These are phyloP conservation scores for Fraxinus cuspidata DNA, from an alignment of 257 asterid species.

Conservation along the genomic window DNA sequence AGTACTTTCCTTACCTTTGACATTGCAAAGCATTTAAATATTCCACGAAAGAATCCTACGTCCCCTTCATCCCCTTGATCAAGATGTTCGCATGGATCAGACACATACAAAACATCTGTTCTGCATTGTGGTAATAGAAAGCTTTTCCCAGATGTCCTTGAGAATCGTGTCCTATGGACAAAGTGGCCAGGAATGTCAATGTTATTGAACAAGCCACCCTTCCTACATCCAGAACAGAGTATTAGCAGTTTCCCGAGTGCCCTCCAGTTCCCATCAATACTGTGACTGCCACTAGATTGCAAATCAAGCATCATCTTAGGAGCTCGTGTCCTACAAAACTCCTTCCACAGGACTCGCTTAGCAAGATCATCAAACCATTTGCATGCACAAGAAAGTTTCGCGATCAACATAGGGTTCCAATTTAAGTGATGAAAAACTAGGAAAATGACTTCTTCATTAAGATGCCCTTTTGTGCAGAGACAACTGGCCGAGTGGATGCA, in stretches of 20 bases:
- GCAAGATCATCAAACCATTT: conserved; percentile 98
- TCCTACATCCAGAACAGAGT: conserved; percentile 75
- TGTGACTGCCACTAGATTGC: conserved; percentile 83
- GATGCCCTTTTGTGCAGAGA: conserved; percentile 86
- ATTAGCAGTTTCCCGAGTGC: conserved; percentile 92
- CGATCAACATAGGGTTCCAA: conserved; percentile 83
- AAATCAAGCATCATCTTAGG: conserved; percentile 95
- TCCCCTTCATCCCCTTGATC: conserved; percentile 99
- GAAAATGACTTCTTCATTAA: conserved; percentile 71
- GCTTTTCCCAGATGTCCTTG: conserved; percentile 97
- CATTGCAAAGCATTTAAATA: conserved; percentile 72
- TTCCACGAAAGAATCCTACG: conserved; percentile 84
- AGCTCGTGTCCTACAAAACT: conserved; percentile 88
- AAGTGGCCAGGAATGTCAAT: conserved; percentile 82
- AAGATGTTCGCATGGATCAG: conserved; percentile 97
- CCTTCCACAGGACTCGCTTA: conserved; percentile 90
- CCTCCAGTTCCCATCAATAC: conserved; percentile 94
- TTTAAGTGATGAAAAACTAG: conserved; percentile 70
- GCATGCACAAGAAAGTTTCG: conserved; percentile 79
- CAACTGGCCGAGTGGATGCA: conserved; percentile 88
- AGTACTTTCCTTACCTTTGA: conserved; percentile 78
- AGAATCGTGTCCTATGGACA: conserved; percentile 82
- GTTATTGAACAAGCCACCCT: conserved; percentile 71
- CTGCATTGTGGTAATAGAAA: conserved; percentile 84
- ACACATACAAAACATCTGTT: conserved; percentile 80